Conservation (phyloP, 1,284 basidiomycete species). For the Cutaneotrichosporon curvatum region DNA sequence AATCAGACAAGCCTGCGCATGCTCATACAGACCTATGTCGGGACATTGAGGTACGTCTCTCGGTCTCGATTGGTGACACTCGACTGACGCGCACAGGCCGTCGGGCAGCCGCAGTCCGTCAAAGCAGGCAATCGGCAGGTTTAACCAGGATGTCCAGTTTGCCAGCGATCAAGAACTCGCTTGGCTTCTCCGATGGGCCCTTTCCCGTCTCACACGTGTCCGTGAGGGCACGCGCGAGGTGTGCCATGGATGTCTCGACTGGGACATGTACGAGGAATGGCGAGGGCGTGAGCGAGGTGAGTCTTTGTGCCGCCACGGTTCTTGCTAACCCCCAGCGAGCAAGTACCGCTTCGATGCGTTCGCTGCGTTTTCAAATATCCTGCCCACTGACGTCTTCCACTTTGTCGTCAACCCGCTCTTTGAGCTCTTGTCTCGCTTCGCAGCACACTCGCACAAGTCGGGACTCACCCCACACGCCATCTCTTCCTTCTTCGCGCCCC, state of each 20-base stretch:
- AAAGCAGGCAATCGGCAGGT: slow-evolving; percentile 42
- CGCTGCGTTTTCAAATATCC: slow-evolving; percentile 49
- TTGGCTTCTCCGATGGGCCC: slow-evolving; percentile 77
- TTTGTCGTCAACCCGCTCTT: slow-evolving; percentile 61
- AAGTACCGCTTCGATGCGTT: slow-evolving; percentile 66
- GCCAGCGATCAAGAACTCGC: slow-evolving; percentile 76
- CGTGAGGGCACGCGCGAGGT: slow-evolving; percentile 49
- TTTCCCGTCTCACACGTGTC: slow-evolving; percentile 62
- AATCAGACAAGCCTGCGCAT: slow-evolving; percentile 61
- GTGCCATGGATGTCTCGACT: slow-evolving; percentile 62
- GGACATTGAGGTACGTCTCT: slow-evolving; percentile 32
- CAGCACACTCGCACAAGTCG: slow-evolving; percentile 68
- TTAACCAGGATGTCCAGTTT: slow-evolving; percentile 70
- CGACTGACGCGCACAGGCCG: no score
- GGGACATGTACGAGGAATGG: slow-evolving; percentile 71
- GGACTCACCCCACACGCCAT: slow-evolving; percentile 76
- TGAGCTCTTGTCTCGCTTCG: slow-evolving; percentile 66
- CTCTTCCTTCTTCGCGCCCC: slow-evolving; percentile 77
- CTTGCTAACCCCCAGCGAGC: slow-evolving; percentile 48
- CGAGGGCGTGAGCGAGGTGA: slow-evolving; percentile 66
- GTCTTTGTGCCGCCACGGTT: slow-evolving; percentile 22
- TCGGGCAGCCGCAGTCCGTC: slow-evolving; percentile 5
- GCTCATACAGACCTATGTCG: slow-evolving; percentile 67
- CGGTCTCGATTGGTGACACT: no score
- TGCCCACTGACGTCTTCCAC: slow-evolving; percentile 51